These are phyloP conservation scores for Starmerella davenportii DNA, from an alignment of 805 yeast genomes.

Conservation along the genomic window DNA sequence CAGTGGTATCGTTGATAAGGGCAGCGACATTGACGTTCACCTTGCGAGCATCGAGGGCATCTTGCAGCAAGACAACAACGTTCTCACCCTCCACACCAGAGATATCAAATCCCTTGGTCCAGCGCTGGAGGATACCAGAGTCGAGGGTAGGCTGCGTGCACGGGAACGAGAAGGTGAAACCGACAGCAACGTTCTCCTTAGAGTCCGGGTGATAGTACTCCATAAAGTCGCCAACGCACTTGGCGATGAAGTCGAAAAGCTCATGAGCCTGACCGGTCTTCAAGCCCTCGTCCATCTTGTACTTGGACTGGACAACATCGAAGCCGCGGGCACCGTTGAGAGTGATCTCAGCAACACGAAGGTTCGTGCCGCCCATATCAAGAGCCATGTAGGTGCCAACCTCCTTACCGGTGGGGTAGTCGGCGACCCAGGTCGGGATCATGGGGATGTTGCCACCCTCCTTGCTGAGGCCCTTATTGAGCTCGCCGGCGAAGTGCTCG, in stretches of 20 bases:
- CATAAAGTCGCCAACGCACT: conserved; percentile 53
- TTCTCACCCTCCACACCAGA: conserved; percentile 85
- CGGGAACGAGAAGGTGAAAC: conserved; percentile 91
- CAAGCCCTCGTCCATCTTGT: conserved; percentile 54
- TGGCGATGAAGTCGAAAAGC: conserved; percentile 75
- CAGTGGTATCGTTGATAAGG: conserved; percentile 90
- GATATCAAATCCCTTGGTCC: conserved; percentile 97
- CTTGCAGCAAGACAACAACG: conserved; percentile 80
- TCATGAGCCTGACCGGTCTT: conserved; percentile 63
- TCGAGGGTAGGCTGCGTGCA: conserved; percentile 56
- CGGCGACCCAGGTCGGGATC: conserved; percentile 95
- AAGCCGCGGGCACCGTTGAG: conserved; percentile 71
- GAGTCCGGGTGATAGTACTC: conserved; percentile 48
- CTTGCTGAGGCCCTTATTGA: conserved; percentile 49
- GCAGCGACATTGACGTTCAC: conserved; percentile 81
- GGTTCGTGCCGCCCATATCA: conserved; percentile 93
- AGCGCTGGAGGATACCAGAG: conserved; percentile 73
- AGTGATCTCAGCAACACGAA: conserved; percentile 77
- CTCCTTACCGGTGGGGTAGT: conserved; percentile 82
- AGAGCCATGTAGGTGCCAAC: conserved; percentile 80
- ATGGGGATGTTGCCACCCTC: conserved; percentile 81
- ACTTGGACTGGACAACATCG: conserved; percentile 75
- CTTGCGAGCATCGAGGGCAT: conserved; percentile 41
- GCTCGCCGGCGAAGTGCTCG: conserved; percentile 58
- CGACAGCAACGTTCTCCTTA: conserved; percentile 48